Evolutionary conservation across 768 basidiomycete genomes (phyloP).

Genomic region (Daedalea quercina): DNA sequence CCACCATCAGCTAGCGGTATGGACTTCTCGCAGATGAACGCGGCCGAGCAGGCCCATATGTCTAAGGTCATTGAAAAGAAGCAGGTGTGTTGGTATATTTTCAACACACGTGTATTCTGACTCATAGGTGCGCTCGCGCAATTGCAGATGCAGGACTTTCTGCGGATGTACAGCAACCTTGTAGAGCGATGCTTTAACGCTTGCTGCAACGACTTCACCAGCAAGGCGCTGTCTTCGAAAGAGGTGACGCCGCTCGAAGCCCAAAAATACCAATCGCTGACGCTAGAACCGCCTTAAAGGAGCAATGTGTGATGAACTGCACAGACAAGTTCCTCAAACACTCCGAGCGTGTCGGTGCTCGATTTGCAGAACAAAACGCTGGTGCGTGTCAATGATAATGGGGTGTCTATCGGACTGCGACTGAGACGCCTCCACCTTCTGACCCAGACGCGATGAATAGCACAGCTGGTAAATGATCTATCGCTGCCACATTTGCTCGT

Average conservation of each 20-base stretch:
- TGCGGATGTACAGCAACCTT: constrained; percentile 89
- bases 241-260: constrained; percentile 42
- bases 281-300: constrained; percentile 37
- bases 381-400: constrained; percentile 43
- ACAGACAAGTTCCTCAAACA: constrained; percentile 98
- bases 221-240: constrained; percentile 87
- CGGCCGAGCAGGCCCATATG: constrained; percentile 95
- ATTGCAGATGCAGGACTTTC: constrained; percentile 94
- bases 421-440: neutral
- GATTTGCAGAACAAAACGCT: constrained; percentile 89
- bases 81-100: constrained; percentile 51
- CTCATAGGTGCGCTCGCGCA: constrained; percentile 1
- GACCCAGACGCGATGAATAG: constrained; percentile 14
- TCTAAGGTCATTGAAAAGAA: constrained; percentile 91
- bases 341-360: constrained; percentile 85
- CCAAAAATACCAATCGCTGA: neutral
- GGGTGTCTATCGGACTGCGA: neutral
- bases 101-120: neutral
- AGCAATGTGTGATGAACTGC: constrained; percentile 87
- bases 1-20: constrained; percentile 30
- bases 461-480: constrained; percentile 6
- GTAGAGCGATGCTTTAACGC: constrained; percentile 95
- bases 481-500: neutral
- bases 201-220: constrained; percentile 95
- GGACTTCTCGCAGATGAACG: constrained; percentile 89